Evolutionary conservation across 192 early-diverging fungal genomes (phyloP).

Genomic region (Coemansia sp.): DNA sequence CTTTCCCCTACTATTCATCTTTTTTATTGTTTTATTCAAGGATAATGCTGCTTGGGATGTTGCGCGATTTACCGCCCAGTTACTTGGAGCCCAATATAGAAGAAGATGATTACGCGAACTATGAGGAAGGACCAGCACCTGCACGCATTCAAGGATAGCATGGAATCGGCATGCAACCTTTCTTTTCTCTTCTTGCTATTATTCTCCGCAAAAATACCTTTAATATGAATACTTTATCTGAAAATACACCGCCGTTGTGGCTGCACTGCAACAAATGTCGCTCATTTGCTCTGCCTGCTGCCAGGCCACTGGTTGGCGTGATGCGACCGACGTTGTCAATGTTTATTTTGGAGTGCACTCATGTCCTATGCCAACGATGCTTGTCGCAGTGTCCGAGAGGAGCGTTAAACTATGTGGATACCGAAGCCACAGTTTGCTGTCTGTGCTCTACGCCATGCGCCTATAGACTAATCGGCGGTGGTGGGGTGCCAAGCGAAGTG

Average conservation of each 20-base stretch:
- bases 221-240: background rate
- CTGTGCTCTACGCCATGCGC: conserved; percentile 35
- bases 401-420: background rate
- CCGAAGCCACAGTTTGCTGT: conserved; percentile 9
- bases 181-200: background rate
- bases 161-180: background rate
- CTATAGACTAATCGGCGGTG: conserved; percentile 13
- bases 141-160: too few relatives aligned
- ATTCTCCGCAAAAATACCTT: background rate
- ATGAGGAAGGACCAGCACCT: too few relatives aligned
- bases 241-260: conserved; percentile 29
- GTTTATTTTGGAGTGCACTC: conserved; percentile 40
- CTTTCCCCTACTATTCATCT: background rate
- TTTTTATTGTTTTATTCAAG: too few relatives aligned
- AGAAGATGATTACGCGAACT: background rate
- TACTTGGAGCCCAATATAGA: background rate
- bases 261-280: conserved; percentile 45
- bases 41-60: background rate
- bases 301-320: background rate
- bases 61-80: background rate
- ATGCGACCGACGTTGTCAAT: background rate
- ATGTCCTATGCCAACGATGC: conserved; percentile 30
- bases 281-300: conserved; percentile 15
- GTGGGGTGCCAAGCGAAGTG: conserved; percentile 19
- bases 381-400: background rate